phyloP scores from a whole-genome alignment of 108 stramenopile species.

The Skeletonema potamos region DNA sequence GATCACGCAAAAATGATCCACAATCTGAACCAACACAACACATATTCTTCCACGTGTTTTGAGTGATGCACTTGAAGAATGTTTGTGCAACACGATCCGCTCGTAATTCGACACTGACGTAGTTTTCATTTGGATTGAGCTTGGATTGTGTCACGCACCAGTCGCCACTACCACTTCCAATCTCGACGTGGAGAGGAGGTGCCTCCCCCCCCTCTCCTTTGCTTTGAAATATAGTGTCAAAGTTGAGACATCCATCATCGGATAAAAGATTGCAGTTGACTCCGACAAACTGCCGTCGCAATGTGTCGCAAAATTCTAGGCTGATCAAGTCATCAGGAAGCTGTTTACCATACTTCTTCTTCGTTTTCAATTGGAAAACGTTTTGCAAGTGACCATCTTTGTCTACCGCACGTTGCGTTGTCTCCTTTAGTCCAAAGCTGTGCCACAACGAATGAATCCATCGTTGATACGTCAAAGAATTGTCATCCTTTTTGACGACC shows the following conservation, averaged over 20 bases:
- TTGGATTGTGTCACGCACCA: slow-evolving; percentile 75
- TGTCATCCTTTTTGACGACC: slow-evolving; percentile 6
- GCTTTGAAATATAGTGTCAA: slow-evolving; percentile 27
- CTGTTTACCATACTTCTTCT: not conserved
- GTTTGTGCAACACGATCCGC: slow-evolving; percentile 81
- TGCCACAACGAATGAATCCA: slow-evolving; percentile 58
- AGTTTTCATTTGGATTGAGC: slow-evolving; percentile 56
- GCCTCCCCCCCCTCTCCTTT: slow-evolving; percentile 1
- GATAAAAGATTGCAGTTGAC: slow-evolving; percentile 39
- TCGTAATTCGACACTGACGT: slow-evolving; percentile 76
- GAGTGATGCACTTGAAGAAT: slow-evolving; percentile 50
- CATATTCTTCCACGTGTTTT: slow-evolving; percentile 52
- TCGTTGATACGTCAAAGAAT: slow-evolving; percentile 18
- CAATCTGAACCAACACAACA: slow-evolving; percentile 80
- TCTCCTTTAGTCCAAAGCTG: slow-evolving; percentile 65
- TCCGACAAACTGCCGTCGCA: slow-evolving; percentile 16
- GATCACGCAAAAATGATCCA: slow-evolving; percentile 58
- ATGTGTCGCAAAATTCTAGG: slow-evolving; percentile 6
- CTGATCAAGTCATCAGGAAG: slow-evolving; percentile 10
- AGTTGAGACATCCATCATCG: slow-evolving; percentile 49
- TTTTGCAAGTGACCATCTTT: not conserved
- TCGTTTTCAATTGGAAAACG: not conserved
- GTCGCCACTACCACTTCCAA: slow-evolving; percentile 83
- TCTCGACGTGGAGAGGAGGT: slow-evolving; percentile 67
- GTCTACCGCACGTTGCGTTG: slow-evolving; percentile 25